Conservation (phyloP, 495 filamentous ascomycete species). For the Apodospora peruviana region DNA sequence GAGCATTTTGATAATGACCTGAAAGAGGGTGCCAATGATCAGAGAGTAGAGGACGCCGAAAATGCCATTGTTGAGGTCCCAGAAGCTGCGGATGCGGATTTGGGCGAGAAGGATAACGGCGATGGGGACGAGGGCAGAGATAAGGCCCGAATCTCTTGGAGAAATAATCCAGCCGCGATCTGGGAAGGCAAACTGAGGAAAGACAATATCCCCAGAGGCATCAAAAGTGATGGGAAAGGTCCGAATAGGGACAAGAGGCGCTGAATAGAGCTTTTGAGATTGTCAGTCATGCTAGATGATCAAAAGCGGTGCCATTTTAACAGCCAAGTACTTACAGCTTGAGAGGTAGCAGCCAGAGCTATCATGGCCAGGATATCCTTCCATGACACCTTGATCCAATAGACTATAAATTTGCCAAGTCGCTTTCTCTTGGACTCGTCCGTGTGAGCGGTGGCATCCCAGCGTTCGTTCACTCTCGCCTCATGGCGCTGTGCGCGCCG, state of each 20-base stretch:
- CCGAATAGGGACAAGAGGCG: conserved; percentile 48
- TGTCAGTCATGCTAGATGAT: no score
- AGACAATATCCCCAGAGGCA: conserved; percentile 51
- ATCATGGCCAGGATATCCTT: conserved; percentile 55
- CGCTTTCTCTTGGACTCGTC: neutral
- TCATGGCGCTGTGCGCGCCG: neutral
- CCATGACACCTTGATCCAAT: conserved; percentile 54
- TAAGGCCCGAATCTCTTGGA: conserved; percentile 51
- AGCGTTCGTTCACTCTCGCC: neutral
- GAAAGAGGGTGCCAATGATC: conserved; percentile 53
- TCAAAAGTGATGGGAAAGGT: conserved; percentile 54
- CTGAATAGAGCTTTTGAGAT: conserved; percentile 47
- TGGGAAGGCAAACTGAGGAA: conserved; percentile 57
- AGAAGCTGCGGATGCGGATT: conserved; percentile 58
- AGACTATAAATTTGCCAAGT: neutral
- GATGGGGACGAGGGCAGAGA: conserved; percentile 52
- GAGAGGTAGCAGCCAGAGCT: conserved; percentile 49
- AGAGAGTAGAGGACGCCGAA: conserved; percentile 56
- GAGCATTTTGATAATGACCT: conserved; percentile 52
- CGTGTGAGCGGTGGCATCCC: neutral
- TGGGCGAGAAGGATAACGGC: conserved; percentile 51
- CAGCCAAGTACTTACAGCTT: conserved; percentile 43
- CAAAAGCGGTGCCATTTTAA: no score
- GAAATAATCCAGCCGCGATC: conserved; percentile 57
- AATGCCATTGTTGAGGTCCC: conserved; percentile 60